Percentiles rank a stretch among this genome's conserved stretches.
Evolutionary conservation across 2,329 filamentous ascomycete species (phyloP).

Genomic region (Pestalotiopsis sp.): DNA sequence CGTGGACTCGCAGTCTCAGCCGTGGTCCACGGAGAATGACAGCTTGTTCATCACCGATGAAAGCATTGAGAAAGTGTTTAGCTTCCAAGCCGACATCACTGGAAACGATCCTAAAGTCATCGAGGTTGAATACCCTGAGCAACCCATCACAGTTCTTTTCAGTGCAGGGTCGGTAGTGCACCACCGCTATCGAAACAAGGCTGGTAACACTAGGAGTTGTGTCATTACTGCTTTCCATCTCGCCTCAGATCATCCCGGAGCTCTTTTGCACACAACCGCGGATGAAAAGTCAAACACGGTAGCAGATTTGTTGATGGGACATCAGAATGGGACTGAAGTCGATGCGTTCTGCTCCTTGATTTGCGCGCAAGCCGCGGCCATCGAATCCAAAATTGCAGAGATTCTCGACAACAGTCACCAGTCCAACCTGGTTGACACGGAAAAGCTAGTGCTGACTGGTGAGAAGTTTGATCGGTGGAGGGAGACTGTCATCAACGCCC

Average conservation of each 20-base stretch:
- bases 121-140: background rate
- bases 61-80: background rate
- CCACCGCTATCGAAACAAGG: background rate
- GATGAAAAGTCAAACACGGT: background rate
- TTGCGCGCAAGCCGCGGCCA: background rate
- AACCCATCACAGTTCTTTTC: background rate
- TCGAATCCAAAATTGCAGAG: background rate
- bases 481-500: background rate
- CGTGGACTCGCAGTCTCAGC: background rate
- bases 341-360: background rate
- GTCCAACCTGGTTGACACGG: background rate
- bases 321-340: background rate
- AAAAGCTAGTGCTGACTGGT: background rate
- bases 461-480: conserved; percentile 5
- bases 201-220: background rate
- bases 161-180: background rate
- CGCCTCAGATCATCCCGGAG: background rate
- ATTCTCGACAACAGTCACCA: background rate
- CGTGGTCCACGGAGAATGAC: conserved; percentile 6
- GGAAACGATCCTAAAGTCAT: background rate
- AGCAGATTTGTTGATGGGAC: background rate
- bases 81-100: background rate
- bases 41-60: background rate
- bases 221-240: conserved; percentile 4
- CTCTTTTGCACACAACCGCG: background rate